These are phyloP conservation scores for Gryganskiella cystojenkinii DNA, from an alignment of 192 early-diverging fungal species.

Conservation along the genomic window DNA sequence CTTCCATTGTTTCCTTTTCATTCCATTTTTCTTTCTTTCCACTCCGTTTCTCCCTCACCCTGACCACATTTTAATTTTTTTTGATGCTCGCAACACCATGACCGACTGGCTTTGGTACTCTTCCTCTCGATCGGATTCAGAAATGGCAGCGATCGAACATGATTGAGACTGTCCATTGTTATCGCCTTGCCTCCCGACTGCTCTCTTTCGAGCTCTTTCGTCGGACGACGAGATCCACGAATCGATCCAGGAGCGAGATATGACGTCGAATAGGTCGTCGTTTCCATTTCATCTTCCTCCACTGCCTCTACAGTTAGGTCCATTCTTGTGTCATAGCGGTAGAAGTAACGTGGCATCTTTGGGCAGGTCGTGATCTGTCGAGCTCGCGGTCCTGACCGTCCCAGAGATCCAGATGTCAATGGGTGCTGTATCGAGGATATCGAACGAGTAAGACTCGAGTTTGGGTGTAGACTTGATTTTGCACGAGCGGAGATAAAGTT, in stretches of 20 bases:
- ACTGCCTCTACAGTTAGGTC: constrained; percentile 11
- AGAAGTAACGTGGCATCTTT: constrained; percentile 16
- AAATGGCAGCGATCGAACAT: background rate
- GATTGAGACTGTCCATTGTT: background rate
- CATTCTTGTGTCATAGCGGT: constrained; percentile 22
- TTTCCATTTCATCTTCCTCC: background rate
- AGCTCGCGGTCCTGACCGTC: constrained; percentile 4
- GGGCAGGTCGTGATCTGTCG: constrained; percentile 15
- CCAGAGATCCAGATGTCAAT: constrained; percentile 39
- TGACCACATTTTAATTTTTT: no score
- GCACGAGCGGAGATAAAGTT: no score
- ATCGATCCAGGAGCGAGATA: constrained; percentile 11
- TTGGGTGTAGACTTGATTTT: no score
- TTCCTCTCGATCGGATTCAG: no score
- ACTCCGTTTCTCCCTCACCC: no score
- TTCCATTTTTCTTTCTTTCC: no score
- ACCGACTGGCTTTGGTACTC: no score
- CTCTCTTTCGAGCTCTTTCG: constrained; percentile 27
- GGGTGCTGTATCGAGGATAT: constrained; percentile 23
- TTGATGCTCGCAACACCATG: no score
- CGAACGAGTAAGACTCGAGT: background rate
- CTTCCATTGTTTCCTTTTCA: no score
- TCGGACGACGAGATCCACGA: constrained; percentile 26
- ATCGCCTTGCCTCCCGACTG: constrained; percentile 6
- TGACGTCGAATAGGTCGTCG: constrained; percentile 26